These are phyloP conservation scores for Suzukiozyma palmioleophila DNA, from an alignment of 1,139 yeast species.

Conservation along the genomic window DNA sequence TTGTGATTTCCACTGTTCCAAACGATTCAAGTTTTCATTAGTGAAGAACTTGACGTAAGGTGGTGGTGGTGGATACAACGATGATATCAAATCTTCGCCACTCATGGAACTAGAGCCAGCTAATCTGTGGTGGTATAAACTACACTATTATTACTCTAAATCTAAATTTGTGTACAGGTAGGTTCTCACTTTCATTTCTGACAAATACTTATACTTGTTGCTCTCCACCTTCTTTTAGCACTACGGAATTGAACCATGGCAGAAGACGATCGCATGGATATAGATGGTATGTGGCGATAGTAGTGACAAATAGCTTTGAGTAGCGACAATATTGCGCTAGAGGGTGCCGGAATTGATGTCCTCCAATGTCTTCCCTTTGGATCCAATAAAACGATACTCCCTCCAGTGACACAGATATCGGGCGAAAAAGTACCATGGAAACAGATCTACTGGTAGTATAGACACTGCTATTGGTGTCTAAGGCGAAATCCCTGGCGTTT, in stretches of 20 bases:
- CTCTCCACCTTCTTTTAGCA: no score
- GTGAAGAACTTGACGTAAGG: constrained; percentile 69
- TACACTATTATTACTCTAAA: constrained; percentile 15
- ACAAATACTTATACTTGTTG: constrained; percentile 22
- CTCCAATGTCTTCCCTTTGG: no score
- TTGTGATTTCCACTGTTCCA: constrained; percentile 18
- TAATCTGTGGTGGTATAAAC: constrained; percentile 53
- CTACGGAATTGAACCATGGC: constrained; percentile 4
- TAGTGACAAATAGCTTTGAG: neutral
- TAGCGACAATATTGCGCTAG: no score
- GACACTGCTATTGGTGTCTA: no score
- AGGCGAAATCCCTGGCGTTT: no score
- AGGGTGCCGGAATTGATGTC: no score
- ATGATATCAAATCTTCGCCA: constrained; percentile 49
- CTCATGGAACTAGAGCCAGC: neutral
- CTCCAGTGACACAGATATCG: no score
- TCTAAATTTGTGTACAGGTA: no score
- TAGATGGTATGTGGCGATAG: constrained; percentile 9
- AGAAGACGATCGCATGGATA: constrained; percentile 12
- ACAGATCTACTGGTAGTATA: no score
- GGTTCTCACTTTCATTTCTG: no score
- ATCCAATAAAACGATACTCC: no score
- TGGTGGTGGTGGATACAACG: constrained; percentile 88
- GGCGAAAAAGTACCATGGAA: no score
- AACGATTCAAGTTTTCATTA: constrained; percentile 45